phyloP scores from a whole-genome alignment of 306 rosid species.

The Corylus americana region DNA sequence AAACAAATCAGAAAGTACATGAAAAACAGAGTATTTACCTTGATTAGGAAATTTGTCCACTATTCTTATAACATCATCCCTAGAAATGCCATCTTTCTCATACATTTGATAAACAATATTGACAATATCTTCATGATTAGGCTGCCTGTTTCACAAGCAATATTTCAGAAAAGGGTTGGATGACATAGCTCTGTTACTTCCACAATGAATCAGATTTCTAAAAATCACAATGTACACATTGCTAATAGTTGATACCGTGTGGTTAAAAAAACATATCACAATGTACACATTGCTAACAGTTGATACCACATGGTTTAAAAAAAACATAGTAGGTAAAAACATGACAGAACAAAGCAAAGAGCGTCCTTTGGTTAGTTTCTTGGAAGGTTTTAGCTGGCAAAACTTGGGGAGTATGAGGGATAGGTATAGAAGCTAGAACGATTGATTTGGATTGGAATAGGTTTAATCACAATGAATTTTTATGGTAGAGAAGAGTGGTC shows the following conservation, averaged over 20 bases:
- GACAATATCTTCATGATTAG: constrained; percentile 80
- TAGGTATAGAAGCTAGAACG: background rate
- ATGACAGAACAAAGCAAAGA: background rate
- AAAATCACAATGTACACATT: background rate
- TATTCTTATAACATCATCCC: constrained; percentile 58
- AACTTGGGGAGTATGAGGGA: background rate
- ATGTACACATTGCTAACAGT: background rate
- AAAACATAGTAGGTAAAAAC: background rate
- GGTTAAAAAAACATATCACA: too few relatives aligned
- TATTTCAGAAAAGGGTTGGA: constrained; percentile 33
- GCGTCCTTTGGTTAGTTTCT: background rate
- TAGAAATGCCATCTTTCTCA: constrained; percentile 84
- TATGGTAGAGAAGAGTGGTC: background rate
- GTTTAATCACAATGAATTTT: background rate
- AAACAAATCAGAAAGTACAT: constrained; percentile 6
- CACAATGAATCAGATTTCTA: background rate
- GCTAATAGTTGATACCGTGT: background rate
- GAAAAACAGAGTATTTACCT: constrained; percentile 48
- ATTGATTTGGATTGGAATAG: background rate
- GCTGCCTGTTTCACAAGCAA: constrained; percentile 80
- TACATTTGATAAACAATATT: constrained; percentile 85
- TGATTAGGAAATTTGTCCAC: constrained; percentile 85
- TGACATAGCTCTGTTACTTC: constrained; percentile 12
- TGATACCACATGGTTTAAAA: background rate
- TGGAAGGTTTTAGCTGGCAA: background rate